Evolutionary conservation across 345 rosid genomes (phyloP), one percentile per base, ranked within the genome.

Genomic region (Balakata baccata): DNA sequence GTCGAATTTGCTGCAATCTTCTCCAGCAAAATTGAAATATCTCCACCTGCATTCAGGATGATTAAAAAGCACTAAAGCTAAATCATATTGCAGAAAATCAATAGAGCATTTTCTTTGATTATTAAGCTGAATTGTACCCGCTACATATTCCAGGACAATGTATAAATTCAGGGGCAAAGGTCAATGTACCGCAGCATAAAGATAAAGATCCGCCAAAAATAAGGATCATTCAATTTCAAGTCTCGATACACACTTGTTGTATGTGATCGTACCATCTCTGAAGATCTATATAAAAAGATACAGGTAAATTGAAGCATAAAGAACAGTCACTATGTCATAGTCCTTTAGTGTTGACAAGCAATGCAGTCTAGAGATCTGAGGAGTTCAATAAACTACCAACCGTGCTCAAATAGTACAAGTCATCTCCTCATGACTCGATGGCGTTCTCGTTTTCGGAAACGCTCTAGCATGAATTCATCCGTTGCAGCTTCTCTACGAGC

Each of bases 401-500:
- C 57, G 37, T 47, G 37, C 51, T 25, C 59, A 60, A 67, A 29
- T 34, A 72, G 47, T 17, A 22, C 51, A 69, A 13, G 37, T 61
- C 72, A 94, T 89, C 99, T 91, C 75, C 98, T 79, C 98, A 92
- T 95, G 34, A 82, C 96, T 7, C 98, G 85, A 76, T 95, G 87
- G 51, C 99, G 91, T 79, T 95, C 97, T 74, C 97, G 86, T 84
- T 93, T 95, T n/a, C 97, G 87, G 77, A 95, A 95, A 20, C 96
- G 92, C 73, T 95, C 92, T 70, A 95, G 75, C 96, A 90, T 92
- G 81, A 92, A 81, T 77, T 92, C 79, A 77, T 95, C 99, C 5
- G 99, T 95, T 50, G 99, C 99, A 76, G 98, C 99, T 86, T 89
- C 97, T 81, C 99, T 90, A 57, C 79, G 87, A 45, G 87, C 87